phyloP scores from a whole-genome alignment of 768 basidiomycete genomes.

The Filobasidium wieringae region DNA sequence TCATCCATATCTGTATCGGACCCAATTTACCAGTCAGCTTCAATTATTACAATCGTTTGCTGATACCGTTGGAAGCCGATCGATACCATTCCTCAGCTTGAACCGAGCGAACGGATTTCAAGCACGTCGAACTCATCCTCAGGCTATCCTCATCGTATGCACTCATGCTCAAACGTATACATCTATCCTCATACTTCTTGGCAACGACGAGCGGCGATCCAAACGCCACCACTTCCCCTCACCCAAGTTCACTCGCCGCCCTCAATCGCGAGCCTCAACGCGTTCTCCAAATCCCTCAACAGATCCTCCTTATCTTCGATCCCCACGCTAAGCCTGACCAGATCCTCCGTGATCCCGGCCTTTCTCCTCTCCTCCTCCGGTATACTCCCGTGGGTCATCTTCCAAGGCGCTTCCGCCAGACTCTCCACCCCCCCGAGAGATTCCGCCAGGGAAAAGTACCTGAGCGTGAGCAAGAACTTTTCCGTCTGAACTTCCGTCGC shows the following conservation, averaged over 20 bases:
- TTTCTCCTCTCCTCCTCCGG: constrained; percentile 25
- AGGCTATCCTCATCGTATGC: background rate
- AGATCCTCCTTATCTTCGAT: constrained; percentile 80
- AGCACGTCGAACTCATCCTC: too few species aligned
- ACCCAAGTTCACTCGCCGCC: background rate
- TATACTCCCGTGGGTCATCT: constrained; percentile 67
- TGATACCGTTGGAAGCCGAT: too few species aligned
- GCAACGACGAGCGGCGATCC: background rate
- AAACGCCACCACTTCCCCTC: background rate
- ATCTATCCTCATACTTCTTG: too few species aligned
- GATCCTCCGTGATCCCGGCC: constrained; percentile 31
- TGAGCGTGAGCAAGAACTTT: constrained; percentile 53
- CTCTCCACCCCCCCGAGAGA: constrained; percentile 85
- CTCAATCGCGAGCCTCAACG: constrained; percentile 45
- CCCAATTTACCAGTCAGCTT: too few species aligned
- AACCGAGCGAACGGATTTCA: too few species aligned
- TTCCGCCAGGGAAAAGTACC: constrained; percentile 73
- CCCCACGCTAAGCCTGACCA: constrained; percentile 73
- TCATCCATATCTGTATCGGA: too few species aligned
- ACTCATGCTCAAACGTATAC: background rate
- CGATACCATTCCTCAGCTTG: too few species aligned
- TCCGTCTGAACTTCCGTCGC: constrained; percentile 44
- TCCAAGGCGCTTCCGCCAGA: constrained; percentile 70
- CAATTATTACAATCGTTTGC: too few species aligned
- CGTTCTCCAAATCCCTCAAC: constrained; percentile 57